Percentiles rank a stretch among this genome's conserved stretches.
phyloP scores from a whole-genome alignment of 2,329 filamentous ascomycete species.

The Lasiodiplodia gonubiensis region DNA sequence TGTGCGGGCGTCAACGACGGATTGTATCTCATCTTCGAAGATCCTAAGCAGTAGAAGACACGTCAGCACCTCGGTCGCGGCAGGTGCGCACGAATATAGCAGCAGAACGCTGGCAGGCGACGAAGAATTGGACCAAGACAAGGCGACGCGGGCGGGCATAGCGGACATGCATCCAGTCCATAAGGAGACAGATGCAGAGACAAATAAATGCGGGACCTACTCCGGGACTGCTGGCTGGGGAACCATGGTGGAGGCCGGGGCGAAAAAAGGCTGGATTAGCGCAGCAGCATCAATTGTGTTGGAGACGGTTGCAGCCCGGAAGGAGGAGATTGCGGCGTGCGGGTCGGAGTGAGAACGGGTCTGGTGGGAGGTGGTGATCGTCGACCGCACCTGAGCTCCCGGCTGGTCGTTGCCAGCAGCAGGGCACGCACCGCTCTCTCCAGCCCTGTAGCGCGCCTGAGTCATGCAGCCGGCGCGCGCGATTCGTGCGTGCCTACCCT shows the following conservation, averaged over 20 bases:
- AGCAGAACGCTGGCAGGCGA: neutral
- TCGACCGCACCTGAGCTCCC: slow-evolving; percentile 24
- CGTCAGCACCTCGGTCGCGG: slow-evolving; percentile 24
- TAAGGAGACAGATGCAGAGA: slow-evolving; percentile 26
- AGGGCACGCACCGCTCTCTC: slow-evolving; percentile 1
- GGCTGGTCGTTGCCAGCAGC: slow-evolving; percentile 18
- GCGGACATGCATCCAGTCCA: neutral
- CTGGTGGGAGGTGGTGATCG: slow-evolving; percentile 25
- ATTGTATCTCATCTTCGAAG: slow-evolving; percentile 89
- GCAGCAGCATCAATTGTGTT: slow-evolving; percentile 23
- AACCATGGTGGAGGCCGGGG: slow-evolving; percentile 42
- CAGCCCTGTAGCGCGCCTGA: slow-evolving; percentile 14
- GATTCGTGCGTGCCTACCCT: neutral
- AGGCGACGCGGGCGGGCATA: neutral
- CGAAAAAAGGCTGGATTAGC: neutral
- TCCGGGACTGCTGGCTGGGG: slow-evolving; percentile 50
- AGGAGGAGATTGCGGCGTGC: slow-evolving; percentile 14
- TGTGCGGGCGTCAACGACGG: slow-evolving; percentile 89
- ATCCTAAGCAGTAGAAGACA: slow-evolving; percentile 63
- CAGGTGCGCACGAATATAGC: neutral
- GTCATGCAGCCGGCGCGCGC: slow-evolving; percentile 3
- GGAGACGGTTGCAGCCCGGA: neutral
- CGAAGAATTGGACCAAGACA: neutral
- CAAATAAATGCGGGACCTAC: slow-evolving; percentile 41
- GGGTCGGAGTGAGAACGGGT: slow-evolving; percentile 6